phyloP scores from a whole-genome alignment of 2,329 filamentous ascomycete species.

The Diplodia seriata region DNA sequence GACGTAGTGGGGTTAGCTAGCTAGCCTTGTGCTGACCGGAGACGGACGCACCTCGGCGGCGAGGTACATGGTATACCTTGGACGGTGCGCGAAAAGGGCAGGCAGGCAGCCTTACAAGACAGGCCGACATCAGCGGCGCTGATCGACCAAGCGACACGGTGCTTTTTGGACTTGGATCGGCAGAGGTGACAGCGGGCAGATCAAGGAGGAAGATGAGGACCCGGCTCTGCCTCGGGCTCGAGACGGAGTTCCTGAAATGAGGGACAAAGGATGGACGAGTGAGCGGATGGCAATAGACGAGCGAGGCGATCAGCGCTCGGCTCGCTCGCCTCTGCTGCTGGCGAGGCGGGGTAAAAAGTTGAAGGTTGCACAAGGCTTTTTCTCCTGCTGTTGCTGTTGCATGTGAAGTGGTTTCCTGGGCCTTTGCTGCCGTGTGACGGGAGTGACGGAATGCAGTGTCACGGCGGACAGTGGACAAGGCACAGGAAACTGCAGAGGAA shows the following conservation, averaged over 20 bases:
- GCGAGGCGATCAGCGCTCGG: not conserved
- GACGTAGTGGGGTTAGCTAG: not conserved
- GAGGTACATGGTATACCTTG: not conserved
- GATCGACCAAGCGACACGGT: not conserved
- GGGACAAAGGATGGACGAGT: not conserved
- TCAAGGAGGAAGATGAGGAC: not conserved
- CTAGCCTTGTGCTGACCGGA: not conserved
- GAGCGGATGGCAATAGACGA: not conserved
- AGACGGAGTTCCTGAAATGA: not conserved
- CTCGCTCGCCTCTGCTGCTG: not conserved
- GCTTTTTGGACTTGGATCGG: not conserved
- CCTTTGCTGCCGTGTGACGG: not conserved
- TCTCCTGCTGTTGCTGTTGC: not conserved
- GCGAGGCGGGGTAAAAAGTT: constrained; percentile 1
- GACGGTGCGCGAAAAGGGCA: not conserved
- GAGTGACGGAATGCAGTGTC: not conserved
- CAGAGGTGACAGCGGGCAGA: too few species aligned
- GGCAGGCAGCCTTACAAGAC: not conserved
- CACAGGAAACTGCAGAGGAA: not conserved
- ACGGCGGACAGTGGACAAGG: not conserved
- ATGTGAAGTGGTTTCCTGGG: not conserved
- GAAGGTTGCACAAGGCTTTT: constrained; percentile 6
- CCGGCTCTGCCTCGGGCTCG: not conserved
- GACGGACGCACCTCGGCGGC: constrained; percentile 10
- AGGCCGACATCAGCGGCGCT: not conserved